phyloP scores from a whole-genome alignment of 228 moss, liverwort and hornwort species.

The Sphagnum fallax region DNA sequence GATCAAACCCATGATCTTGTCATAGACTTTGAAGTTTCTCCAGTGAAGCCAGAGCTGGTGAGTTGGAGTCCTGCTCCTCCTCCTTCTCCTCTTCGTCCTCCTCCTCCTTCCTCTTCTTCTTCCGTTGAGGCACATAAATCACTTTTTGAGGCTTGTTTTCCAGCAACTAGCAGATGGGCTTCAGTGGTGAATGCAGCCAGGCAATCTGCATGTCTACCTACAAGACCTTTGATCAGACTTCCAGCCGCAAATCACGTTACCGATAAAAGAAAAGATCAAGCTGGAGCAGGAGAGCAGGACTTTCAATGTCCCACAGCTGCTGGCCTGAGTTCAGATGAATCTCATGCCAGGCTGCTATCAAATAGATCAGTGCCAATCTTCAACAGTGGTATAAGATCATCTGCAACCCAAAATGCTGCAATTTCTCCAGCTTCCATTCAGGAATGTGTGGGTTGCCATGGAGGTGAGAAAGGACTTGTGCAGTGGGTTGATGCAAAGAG shows the following conservation, averaged over 20 bases:
- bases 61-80: neutral
- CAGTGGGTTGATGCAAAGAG: too few species aligned
- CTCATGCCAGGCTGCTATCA: too few species aligned
- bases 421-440: too few species aligned
- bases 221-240: conserved; percentile 3
- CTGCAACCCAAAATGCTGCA: too few species aligned
- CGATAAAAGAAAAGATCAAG: too few species aligned
- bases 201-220: conserved; percentile 25
- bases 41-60: conserved; percentile 20
- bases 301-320: too few species aligned
- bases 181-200: conserved; percentile 62
- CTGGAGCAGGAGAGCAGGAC: too few species aligned
- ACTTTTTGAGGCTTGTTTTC: conserved; percentile 8
- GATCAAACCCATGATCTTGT: too few species aligned
- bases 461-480: neutral
- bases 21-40: neutral
- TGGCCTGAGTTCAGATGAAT: too few species aligned
- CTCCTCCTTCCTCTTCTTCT: neutral
- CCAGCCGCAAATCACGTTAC: too few species aligned
- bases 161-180: conserved; percentile 57
- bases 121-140: neutral
- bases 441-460: neutral
- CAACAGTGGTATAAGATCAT: too few species aligned
- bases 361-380: too few species aligned
- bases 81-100: neutral